phyloP scores from a whole-genome alignment of 768 basidiomycete genomes.

The Rhodotorula paludigena region DNA sequence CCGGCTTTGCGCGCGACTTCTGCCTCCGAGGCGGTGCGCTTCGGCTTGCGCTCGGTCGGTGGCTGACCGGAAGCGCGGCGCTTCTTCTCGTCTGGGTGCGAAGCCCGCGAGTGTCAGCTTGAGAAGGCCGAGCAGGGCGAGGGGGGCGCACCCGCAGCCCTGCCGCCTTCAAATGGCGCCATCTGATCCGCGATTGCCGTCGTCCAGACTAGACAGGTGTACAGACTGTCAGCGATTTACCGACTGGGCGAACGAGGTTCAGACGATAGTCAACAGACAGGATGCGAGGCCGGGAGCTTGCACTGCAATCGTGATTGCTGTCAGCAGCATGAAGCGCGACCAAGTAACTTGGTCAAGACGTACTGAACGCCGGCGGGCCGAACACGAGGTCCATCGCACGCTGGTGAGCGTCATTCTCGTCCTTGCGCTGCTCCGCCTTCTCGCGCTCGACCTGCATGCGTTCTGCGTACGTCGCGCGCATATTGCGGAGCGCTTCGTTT shows the following conservation, averaged over 20 bases:
- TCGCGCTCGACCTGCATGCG: slow-evolving; percentile 23
- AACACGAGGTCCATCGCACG: slow-evolving; percentile 28
- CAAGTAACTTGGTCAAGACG: too few species aligned
- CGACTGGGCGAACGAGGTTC: not conserved
- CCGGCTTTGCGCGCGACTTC: not conserved
- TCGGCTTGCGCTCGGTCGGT: not conserved
- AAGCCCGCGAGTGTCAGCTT: not conserved
- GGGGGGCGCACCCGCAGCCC: not conserved
- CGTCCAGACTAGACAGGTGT: slow-evolving; percentile 24
- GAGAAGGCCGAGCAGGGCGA: not conserved
- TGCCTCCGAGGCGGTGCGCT: not conserved
- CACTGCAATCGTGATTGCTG: too few species aligned
- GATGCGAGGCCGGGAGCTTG: too few species aligned
- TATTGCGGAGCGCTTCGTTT: slow-evolving; percentile 9
- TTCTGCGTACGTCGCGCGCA: slow-evolving; percentile 17
- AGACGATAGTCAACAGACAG: too few species aligned
- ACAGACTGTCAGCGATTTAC: not conserved
- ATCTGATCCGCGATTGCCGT: not conserved
- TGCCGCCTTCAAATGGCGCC: slow-evolving; percentile 17
- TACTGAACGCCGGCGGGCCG: slow-evolving; percentile 11
- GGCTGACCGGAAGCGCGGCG: not conserved
- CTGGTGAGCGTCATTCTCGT: slow-evolving; percentile 17
- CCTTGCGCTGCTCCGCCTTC: slow-evolving; percentile 1
- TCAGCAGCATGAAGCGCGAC: too few species aligned
- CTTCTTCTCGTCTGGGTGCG: slow-evolving; percentile 13